Conservation (phyloP, 2,329 filamentous ascomycete genomes). For the Trichoderma koningii region DNA sequence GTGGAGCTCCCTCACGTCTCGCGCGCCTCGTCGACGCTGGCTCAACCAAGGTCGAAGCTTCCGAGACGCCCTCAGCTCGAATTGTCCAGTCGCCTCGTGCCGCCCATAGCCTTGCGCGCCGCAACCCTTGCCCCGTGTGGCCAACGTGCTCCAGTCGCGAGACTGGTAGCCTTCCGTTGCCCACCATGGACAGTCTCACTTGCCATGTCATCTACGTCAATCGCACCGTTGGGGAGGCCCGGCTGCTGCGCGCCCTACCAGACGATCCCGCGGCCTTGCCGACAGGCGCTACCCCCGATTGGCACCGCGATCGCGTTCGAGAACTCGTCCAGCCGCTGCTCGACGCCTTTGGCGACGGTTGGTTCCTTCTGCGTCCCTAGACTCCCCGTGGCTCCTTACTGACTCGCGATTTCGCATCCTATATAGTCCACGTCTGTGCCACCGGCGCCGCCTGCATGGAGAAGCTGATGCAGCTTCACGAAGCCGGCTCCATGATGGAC, state of each 20-base stretch:
- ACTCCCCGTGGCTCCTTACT: constrained; percentile 28
- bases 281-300: constrained; percentile 35
- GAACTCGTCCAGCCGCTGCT: constrained; percentile 53
- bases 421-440: constrained; percentile 56
- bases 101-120: constrained; percentile 25
- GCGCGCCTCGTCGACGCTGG: constrained; percentile 10
- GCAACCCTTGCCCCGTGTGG: constrained; percentile 42
- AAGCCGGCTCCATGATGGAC: constrained; percentile 51
- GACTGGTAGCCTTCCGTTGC: constrained; percentile 60
- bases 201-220: constrained; percentile 65
- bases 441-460: constrained; percentile 56
- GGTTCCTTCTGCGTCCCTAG: constrained; percentile 23
- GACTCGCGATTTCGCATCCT: constrained; percentile 28
- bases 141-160: constrained; percentile 61
- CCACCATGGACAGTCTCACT: constrained; percentile 58
- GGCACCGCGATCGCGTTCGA: constrained; percentile 46
- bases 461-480: constrained; percentile 56
- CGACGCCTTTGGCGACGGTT: constrained; percentile 59
- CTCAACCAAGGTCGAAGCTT: constrained; percentile 1
- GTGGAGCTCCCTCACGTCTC: constrained; percentile 2
- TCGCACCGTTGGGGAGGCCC: constrained; percentile 53
- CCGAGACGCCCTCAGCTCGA: constrained; percentile 16
- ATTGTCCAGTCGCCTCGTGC: constrained; percentile 19
- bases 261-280: constrained; percentile 28
- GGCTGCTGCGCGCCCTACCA: constrained; percentile 42